Evolutionary conservation across 352 stramenopile genomes (phyloP), one percentile per base, ranked within the genome.

Genomic region (Pythium graminicola): DNA sequence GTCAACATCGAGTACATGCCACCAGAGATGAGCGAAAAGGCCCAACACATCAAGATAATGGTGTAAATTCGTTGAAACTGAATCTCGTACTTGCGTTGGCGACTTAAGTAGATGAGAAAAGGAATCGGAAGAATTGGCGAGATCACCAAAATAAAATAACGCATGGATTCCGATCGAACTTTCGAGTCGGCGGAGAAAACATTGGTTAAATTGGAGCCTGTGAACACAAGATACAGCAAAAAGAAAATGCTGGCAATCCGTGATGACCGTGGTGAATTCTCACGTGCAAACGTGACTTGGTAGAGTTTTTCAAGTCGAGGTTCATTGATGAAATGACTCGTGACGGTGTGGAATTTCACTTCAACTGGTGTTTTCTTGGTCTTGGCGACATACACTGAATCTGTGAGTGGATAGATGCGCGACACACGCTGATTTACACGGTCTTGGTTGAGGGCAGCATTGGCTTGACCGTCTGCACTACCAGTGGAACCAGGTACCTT

Each of bases 1-100:
- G 58, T 75, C n/a, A 91, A 67, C 77, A 91, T 85, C 17, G 81
- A 89, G 44, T 88, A 87, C 76, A 88, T 85, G 6, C 81, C 81
- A 17, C 81, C 81, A 2, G 59, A 67, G 44, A 89, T 81, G 45
- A 91, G 76, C 11, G 77, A 88, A 46, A 85, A 81, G 24, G 67
- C 79, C 77, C 77, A 91, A 35, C 72, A 88, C 8, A 87, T 27
- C 24, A 86, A 35, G 10, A 91, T 62, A 7, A 77, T 50, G 6
- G 76, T 83, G 60, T 91, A 91, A 17, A 86, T 67, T n/a, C 72
- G 57, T 57, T 89, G 77, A 44, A 86, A 89, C 17, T 88, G 69
- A 16, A 85, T 59, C 53, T 89, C 74, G 36, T 82, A 86, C 24
- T 79, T 71, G 20, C 77, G 74, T 22, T 69, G 62, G 9, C 75